These are phyloP conservation scores for Suillus clintonianus DNA, from an alignment of 768 basidiomycete species.

Conservation along the genomic window DNA sequence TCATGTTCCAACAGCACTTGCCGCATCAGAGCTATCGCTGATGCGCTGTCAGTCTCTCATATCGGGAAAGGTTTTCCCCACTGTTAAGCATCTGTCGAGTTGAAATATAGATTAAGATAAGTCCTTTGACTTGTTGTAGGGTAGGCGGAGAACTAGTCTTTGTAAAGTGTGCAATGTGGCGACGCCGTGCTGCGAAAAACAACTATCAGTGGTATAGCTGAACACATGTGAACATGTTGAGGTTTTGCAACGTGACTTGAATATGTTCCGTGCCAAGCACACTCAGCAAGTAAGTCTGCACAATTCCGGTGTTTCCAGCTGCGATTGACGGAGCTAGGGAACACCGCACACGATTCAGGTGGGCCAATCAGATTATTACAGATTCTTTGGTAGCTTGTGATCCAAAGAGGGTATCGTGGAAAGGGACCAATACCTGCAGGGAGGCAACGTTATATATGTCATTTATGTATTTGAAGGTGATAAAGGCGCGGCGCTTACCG, in stretches of 20 bases:
- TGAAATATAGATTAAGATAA: constrained; percentile 36
- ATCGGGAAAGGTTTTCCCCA: constrained; percentile 43
- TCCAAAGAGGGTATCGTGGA: background rate
- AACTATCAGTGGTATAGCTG: constrained; percentile 38
- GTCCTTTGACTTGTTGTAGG: constrained; percentile 39
- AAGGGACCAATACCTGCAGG: background rate
- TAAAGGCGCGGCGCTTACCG: background rate
- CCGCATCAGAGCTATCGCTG: background rate
- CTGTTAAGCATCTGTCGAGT: constrained; percentile 31
- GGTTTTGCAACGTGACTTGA: background rate
- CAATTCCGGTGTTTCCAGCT: too few relatives aligned
- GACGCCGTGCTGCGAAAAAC: constrained; percentile 15
- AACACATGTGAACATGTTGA: background rate
- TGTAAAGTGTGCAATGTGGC: constrained; percentile 25
- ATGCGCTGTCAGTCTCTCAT: constrained; percentile 46
- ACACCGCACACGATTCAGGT: background rate
- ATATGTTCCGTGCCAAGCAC: background rate
- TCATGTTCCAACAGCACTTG: background rate
- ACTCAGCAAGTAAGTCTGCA: background rate
- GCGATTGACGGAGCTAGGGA: background rate
- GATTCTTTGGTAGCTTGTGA: background rate
- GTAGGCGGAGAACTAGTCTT: constrained; percentile 40
- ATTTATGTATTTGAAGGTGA: background rate
- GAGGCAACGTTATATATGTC: background rate
- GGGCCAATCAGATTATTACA: background rate